phyloP scores from a whole-genome alignment of 73 alveolate genomes.

The Symbiodinium natans region DNA sequence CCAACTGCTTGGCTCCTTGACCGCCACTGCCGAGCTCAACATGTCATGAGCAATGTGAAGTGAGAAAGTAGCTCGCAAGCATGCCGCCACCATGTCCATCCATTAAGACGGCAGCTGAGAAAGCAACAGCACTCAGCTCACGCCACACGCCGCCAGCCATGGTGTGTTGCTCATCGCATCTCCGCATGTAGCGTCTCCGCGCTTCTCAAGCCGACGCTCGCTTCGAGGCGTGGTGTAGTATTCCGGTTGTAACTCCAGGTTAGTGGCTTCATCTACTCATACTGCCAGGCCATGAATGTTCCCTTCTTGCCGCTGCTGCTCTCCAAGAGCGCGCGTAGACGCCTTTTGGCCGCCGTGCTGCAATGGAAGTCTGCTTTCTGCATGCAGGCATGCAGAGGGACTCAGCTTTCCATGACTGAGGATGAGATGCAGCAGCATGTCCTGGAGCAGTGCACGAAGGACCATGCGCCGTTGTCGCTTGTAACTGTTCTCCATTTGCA shows the following conservation, averaged over 20 bases:
- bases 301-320: constrained; percentile 74
- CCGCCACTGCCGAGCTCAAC: too few species aligned
- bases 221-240: not conserved
- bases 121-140: too few species aligned
- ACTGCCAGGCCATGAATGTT: constrained; percentile 77
- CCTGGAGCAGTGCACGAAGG: constrained; percentile 78
- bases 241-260: too few species aligned
- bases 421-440: constrained; percentile 92
- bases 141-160: not conserved
- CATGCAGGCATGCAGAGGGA: not conserved
- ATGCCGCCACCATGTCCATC: too few species aligned
- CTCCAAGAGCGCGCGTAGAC: constrained; percentile 92
- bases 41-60: too few species aligned
- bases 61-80: too few species aligned
- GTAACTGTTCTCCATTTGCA: too few species aligned
- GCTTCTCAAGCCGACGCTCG: not conserved
- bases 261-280: too few species aligned
- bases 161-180: not conserved
- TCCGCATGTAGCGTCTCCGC: not conserved
- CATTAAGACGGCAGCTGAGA: too few species aligned
- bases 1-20: too few species aligned
- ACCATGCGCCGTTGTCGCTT: too few species aligned
- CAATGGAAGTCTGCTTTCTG: not conserved
- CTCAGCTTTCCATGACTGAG: not conserved
- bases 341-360: constrained; percentile 50